A percentile compares a stretch with the other conserved stretches of the same genome.
Evolutionary conservation across 208 protist species (phyloP).

Genomic region (Crithidia brevicula): DNA sequence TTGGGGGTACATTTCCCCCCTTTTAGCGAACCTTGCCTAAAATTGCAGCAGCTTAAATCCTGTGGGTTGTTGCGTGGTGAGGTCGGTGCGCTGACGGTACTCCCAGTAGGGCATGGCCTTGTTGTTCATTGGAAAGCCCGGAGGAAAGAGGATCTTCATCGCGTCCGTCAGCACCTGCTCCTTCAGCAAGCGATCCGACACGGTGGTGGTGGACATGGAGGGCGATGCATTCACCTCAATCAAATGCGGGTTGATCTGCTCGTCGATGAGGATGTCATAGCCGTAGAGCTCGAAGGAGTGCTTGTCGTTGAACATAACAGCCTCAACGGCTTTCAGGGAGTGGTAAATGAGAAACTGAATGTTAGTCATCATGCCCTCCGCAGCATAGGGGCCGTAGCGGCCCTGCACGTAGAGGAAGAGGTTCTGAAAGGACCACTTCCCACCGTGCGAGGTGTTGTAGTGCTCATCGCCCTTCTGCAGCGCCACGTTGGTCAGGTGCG

Average conservation of each 20-base stretch:
- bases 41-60: constrained; percentile 77
- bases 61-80: constrained; percentile 63
- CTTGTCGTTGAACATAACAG: constrained; percentile 94
- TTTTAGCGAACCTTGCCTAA: too few species aligned
- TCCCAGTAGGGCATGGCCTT: constrained; percentile 80
- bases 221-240: constrained; percentile 97
- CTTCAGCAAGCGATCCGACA: constrained; percentile 86
- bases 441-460: constrained; percentile 95
- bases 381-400: constrained; percentile 68
- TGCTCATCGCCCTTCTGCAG: constrained; percentile 94
- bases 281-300: constrained; percentile 98
- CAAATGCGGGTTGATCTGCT: constrained; percentile 94
- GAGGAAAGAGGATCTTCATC: constrained; percentile 84
- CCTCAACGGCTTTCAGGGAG: constrained; percentile 89
- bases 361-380: constrained; percentile 76
- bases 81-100: constrained; percentile 78
- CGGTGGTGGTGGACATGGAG: constrained; percentile 87
- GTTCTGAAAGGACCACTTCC: constrained; percentile 94
- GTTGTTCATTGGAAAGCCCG: constrained; percentile 53
- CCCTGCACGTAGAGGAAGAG: constrained; percentile 88
- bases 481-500: constrained; percentile 98
- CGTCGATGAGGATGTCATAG: constrained; percentile 97
- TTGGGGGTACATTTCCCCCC: too few species aligned
- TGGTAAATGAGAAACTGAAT: constrained; percentile 95
- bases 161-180: constrained; percentile 81